Evolutionary conservation across 2,329 filamentous ascomycete genomes (phyloP).

Genomic region (Penicillium sp.): DNA sequence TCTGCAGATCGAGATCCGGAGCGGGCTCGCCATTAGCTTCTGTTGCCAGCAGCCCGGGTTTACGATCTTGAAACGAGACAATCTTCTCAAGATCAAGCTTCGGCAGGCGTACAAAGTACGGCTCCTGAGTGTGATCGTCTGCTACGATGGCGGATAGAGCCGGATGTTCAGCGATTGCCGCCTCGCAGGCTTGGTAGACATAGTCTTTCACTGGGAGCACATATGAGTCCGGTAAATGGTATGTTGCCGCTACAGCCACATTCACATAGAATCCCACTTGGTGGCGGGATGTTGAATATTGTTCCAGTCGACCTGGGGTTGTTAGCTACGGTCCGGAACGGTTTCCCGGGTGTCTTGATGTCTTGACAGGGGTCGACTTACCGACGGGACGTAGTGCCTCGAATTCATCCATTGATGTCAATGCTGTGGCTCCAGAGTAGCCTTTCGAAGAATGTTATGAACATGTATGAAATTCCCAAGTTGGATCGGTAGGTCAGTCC

Average conservation of each 20-base stretch:
- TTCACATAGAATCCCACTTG: slow-evolving; percentile 49
- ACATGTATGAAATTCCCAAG: background rate
- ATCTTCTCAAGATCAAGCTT: slow-evolving; percentile 46
- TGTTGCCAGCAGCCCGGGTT: slow-evolving; percentile 7
- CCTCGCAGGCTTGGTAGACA: slow-evolving; percentile 40
- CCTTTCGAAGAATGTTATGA: background rate
- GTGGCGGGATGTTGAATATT: slow-evolving; percentile 48
- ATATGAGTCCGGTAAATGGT: slow-evolving; percentile 32
- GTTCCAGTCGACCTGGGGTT: slow-evolving; percentile 45
- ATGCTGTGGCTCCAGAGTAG: background rate
- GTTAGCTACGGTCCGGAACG: slow-evolving; percentile 1
- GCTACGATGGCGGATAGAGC: slow-evolving; percentile 47
- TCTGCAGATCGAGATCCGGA: slow-evolving; percentile 45
- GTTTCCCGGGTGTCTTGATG: background rate
- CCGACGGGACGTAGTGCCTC: slow-evolving; percentile 34
- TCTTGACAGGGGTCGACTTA: slow-evolving; percentile 16
- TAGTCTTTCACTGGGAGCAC: slow-evolving; percentile 30
- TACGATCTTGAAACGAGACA: slow-evolving; percentile 38
- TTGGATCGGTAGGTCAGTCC: background rate
- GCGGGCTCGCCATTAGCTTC: slow-evolving; percentile 20
- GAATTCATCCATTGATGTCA: slow-evolving; percentile 54
- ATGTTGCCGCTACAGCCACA: slow-evolving; percentile 44
- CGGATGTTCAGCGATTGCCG: slow-evolving; percentile 44
- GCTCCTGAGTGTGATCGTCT: slow-evolving; percentile 41
- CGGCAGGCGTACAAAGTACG: slow-evolving; percentile 49